Base-by-base conservation (phyloP, 371 early-diverging fungal species). In the Funneliformis caledonium region DNA sequence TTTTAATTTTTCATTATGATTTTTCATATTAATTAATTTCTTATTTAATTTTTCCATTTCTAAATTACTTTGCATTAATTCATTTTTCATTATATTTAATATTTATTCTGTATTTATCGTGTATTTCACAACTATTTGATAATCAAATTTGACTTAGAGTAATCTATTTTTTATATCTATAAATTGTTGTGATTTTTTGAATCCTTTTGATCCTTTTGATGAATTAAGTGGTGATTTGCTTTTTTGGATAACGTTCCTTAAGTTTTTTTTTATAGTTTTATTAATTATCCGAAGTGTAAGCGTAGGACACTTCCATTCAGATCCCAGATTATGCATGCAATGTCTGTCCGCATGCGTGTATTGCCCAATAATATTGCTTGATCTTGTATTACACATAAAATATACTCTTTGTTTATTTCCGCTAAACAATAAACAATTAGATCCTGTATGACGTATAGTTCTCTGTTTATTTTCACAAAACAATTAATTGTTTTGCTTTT, bases 121-220 rank as follows among this genome's bases (percentile, higher is more conserved):
- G 59, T 83, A 85, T 12, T 83, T 82, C 14, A 85, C 75, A 1
- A 83, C 84, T 2, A 81, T 81, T 68, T 85, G 86, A 68, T 85
- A 84, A 50, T 85, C 86, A 0, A 83, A 72, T 65, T 85, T 83
- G 42, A 85, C 75, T 50, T 85, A 83, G 45, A 83, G 83, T 61
- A 85, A 81, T 52, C 82, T 72, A 26, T 81, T 80, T 33, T 83
- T 61, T 7, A 64, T 52, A 37, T 78, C 70, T 4, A n/a, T 1
- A 14, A 76, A 45, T 76, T 11, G 22, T 47, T 76, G 56, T 2
- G 60, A 26, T 60, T 16, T 45, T 19, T 45, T 14, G 33, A 43
- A 56, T 33, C 19, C 47, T 47, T 76, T 64, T 2, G 42, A 33
- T 64, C 62, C 76, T 4, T 43, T 76, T 5, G 37, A 16, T 60